These are phyloP conservation scores for Colletotrichum liaoningense DNA, from an alignment of 2,329 filamentous ascomycete species.

Conservation along the genomic window DNA sequence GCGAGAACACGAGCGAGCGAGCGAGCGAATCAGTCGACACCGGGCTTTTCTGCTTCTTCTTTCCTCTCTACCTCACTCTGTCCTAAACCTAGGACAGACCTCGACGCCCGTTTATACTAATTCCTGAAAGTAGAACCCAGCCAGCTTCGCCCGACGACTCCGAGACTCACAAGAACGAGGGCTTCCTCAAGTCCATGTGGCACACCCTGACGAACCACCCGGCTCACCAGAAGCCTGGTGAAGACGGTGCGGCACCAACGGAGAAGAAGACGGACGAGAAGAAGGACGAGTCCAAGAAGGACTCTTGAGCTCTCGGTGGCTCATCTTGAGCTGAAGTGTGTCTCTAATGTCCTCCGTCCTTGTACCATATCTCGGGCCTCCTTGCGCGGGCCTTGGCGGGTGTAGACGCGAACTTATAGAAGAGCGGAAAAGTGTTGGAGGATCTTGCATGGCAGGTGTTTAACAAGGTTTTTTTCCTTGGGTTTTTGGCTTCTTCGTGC, in stretches of 20 bases:
- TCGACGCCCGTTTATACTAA: slow-evolving; percentile 1
- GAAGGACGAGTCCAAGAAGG: slow-evolving; percentile 45
- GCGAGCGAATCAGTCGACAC: neutral
- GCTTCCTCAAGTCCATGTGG: slow-evolving; percentile 94
- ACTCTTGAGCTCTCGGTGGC: slow-evolving; percentile 45
- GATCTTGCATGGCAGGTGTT: slow-evolving; percentile 52
- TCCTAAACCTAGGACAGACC: no score
- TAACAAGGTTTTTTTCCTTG: slow-evolving; percentile 42
- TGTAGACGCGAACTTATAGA: slow-evolving; percentile 29
- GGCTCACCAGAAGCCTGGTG: slow-evolving; percentile 57
- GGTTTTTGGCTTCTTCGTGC: slow-evolving; percentile 38
- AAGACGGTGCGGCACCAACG: slow-evolving; percentile 39
- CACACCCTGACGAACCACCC: slow-evolving; percentile 87
- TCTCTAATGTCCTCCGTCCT: slow-evolving; percentile 31
- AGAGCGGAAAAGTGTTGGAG: slow-evolving; percentile 22
- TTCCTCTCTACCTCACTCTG: neutral
- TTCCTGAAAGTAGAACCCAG: slow-evolving; percentile 21
- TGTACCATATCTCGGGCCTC: slow-evolving; percentile 34
- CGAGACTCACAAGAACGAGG: slow-evolving; percentile 79
- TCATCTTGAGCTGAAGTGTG: slow-evolving; percentile 23
- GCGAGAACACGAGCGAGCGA: neutral
- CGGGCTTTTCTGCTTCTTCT: neutral
- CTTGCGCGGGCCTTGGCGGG: neutral
- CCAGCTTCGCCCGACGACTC: slow-evolving; percentile 41
- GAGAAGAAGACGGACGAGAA: slow-evolving; percentile 40